Evolutionary conservation across 1,139 yeast species (phyloP).

Genomic region (Geotrichum carabidarum): DNA sequence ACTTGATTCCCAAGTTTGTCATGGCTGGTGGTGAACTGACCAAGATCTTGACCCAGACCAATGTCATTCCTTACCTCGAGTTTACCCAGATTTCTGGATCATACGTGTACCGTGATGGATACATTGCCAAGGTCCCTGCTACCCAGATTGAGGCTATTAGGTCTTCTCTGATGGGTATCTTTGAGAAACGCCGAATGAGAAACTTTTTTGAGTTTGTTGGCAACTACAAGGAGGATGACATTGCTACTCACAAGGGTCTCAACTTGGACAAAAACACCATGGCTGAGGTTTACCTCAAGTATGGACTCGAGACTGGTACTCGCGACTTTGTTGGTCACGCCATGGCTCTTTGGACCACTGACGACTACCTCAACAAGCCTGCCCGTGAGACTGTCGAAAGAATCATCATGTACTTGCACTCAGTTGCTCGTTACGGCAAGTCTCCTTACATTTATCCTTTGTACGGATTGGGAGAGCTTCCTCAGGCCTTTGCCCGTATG

Average conservation of each 20-base stretch:
- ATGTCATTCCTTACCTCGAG: constrained; percentile 91
- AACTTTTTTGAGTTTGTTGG: constrained; percentile 84
- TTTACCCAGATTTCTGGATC: constrained; percentile 94
- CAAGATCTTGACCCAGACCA: constrained; percentile 89
- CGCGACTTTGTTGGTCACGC: constrained; percentile 97
- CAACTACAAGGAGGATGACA: constrained; percentile 70
- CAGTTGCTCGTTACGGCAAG: constrained; percentile 92
- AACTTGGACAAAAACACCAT: constrained; percentile 84
- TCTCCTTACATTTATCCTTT: constrained; percentile 94
- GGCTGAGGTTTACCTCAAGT: constrained; percentile 85
- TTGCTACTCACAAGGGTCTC: constrained; percentile 75
- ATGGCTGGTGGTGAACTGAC: constrained; percentile 98
- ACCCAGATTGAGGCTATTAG: constrained; percentile 86
- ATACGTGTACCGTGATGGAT: constrained; percentile 84
- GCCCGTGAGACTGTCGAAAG: constrained; percentile 91
- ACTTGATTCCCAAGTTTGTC: constrained; percentile 89
- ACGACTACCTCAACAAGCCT: constrained; percentile 80
- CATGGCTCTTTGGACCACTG: constrained; percentile 96
- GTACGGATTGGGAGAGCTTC: constrained; percentile 95
- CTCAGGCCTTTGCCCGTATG: constrained; percentile 96
- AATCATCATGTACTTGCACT: constrained; percentile 75
- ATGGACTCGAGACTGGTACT: constrained; percentile 88
- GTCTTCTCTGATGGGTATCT: constrained; percentile 90
- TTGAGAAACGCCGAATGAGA: constrained; percentile 94
- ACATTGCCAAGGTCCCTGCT: constrained; percentile 92